phyloP scores from a whole-genome alignment of 2,329 filamentous ascomycete species.

The Microcyclospora pomicola region DNA sequence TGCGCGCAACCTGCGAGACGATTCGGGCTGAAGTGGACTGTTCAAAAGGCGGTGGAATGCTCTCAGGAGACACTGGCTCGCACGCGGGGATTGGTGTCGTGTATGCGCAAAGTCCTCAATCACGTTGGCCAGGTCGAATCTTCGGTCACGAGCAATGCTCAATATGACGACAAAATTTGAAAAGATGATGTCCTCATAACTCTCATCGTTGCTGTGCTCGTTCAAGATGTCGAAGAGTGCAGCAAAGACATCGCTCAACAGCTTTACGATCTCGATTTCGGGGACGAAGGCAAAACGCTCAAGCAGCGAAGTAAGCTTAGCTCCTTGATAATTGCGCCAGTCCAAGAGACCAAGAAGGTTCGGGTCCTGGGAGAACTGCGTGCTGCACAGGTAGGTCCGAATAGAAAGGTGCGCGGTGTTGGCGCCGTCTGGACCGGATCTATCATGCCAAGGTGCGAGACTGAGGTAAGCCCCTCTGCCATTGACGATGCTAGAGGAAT shows the following conservation, averaged over 20 bases:
- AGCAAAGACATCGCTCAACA: slow-evolving; percentile 78
- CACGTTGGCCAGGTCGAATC: slow-evolving; percentile 80
- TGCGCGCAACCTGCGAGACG: slow-evolving; percentile 69
- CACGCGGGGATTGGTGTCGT: slow-evolving; percentile 85
- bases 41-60: slow-evolving; percentile 75
- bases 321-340: slow-evolving; percentile 49
- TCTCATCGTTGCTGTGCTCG: slow-evolving; percentile 79
- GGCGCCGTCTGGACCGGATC: slow-evolving; percentile 57
- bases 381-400: slow-evolving; percentile 85
- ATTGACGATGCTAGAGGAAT: slow-evolving; percentile 57
- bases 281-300: slow-evolving; percentile 83
- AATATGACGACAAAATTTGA: slow-evolving; percentile 78
- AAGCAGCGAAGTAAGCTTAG: slow-evolving; percentile 59
- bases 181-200: slow-evolving; percentile 87
- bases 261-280: slow-evolving; percentile 94
- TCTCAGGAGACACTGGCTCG: slow-evolving; percentile 72
- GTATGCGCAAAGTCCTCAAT: slow-evolving; percentile 84
- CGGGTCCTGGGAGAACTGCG: slow-evolving; percentile 84
- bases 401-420: slow-evolving; percentile 60
- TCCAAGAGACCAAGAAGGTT: slow-evolving; percentile 68
- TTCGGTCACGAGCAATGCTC: slow-evolving; percentile 83
- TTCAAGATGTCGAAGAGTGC: slow-evolving; percentile 82
- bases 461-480: slow-evolving; percentile 80
- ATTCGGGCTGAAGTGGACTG: slow-evolving; percentile 69
- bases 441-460: slow-evolving; percentile 65